These are phyloP conservation scores for Yamadazyma endophytica DNA, from an alignment of 805 yeast genomes.

Conservation along the genomic window DNA sequence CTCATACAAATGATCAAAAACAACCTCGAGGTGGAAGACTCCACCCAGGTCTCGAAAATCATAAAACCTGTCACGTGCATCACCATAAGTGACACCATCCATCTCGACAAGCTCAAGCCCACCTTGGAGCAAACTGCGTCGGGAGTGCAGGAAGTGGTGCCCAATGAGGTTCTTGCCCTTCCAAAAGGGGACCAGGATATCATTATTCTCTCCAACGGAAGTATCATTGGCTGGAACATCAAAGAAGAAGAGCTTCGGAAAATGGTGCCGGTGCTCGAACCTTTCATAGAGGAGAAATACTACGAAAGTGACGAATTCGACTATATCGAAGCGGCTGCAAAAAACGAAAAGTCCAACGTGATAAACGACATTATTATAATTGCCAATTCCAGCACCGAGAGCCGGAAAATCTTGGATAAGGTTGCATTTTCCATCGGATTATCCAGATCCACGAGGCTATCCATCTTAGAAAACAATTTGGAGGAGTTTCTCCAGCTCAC, in stretches of 20 bases:
- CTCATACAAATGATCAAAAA: slow-evolving; percentile 21
- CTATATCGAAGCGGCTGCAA: slow-evolving; percentile 45
- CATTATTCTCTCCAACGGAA: slow-evolving; percentile 70
- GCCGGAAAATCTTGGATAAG: slow-evolving; percentile 59
- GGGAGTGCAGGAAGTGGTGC: slow-evolving; percentile 35
- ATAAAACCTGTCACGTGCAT: slow-evolving; percentile 57
- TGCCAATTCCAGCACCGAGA: slow-evolving; percentile 42
- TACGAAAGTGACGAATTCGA: slow-evolving; percentile 87
- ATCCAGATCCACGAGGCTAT: slow-evolving; percentile 80
- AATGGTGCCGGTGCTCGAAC: slow-evolving; percentile 49
- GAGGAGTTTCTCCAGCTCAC: slow-evolving; percentile 67
- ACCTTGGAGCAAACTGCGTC: slow-evolving; percentile 42
- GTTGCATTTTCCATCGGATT: slow-evolving; percentile 88
- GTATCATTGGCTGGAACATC: slow-evolving; percentile 82
- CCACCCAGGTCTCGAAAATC: slow-evolving; percentile 9
- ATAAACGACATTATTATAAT: slow-evolving; percentile 70
- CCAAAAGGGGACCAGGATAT: slow-evolving; percentile 44
- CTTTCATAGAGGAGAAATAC: slow-evolving; percentile 40
- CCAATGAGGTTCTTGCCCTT: slow-evolving; percentile 65
- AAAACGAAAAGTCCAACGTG: slow-evolving; percentile 37
- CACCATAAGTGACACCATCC: slow-evolving; percentile 70
- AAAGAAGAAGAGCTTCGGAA: slow-evolving; percentile 49
- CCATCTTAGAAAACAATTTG: slow-evolving; percentile 68
- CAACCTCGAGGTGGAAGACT: too few relatives aligned
- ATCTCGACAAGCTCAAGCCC: slow-evolving; percentile 45